phyloP scores from a whole-genome alignment of 1,284 basidiomycete genomes.

The Naganishia liquefaciens region DNA sequence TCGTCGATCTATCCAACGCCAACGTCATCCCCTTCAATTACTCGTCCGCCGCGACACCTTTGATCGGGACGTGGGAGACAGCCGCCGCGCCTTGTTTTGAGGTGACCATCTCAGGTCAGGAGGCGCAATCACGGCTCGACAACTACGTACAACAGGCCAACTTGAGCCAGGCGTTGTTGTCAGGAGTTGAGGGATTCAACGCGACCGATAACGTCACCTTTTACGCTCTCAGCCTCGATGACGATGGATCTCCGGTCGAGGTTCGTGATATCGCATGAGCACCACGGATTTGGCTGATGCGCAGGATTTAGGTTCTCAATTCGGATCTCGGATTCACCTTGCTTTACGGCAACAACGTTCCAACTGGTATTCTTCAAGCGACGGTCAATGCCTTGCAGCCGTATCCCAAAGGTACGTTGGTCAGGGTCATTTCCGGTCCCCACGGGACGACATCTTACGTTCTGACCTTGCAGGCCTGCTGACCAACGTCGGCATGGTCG shows the following conservation, averaged over 20 bases:
- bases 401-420: slow-evolving; percentile 53
- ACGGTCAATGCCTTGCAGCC: slow-evolving; percentile 54
- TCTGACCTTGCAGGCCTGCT: slow-evolving; percentile 46
- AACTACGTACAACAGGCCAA: slow-evolving; percentile 55
- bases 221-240: slow-evolving; percentile 52
- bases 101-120: slow-evolving; percentile 49
- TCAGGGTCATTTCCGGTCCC: not conserved
- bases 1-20: slow-evolving; percentile 51
- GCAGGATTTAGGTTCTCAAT: slow-evolving; percentile 42
- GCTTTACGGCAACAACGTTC: slow-evolving; percentile 52
- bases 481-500: slow-evolving; percentile 57
- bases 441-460: not conserved
- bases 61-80: slow-evolving; percentile 55
- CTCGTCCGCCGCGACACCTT: slow-evolving; percentile 45
- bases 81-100: slow-evolving; percentile 56
- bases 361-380: slow-evolving; percentile 48
- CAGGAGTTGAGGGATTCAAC: slow-evolving; percentile 39
- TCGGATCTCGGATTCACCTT: slow-evolving; percentile 56
- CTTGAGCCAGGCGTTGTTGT: slow-evolving; percentile 48
- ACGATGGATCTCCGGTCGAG: slow-evolving; percentile 47
- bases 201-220: slow-evolving; percentile 39
- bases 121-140: slow-evolving; percentile 51
- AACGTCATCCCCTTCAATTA: slow-evolving; percentile 50
- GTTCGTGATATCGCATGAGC: slow-evolving; percentile 34
- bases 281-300: slow-evolving; percentile 10